Conservation (phyloP, 176 grass and related monocot genomes). For the Zoysia pacifica region DNA sequence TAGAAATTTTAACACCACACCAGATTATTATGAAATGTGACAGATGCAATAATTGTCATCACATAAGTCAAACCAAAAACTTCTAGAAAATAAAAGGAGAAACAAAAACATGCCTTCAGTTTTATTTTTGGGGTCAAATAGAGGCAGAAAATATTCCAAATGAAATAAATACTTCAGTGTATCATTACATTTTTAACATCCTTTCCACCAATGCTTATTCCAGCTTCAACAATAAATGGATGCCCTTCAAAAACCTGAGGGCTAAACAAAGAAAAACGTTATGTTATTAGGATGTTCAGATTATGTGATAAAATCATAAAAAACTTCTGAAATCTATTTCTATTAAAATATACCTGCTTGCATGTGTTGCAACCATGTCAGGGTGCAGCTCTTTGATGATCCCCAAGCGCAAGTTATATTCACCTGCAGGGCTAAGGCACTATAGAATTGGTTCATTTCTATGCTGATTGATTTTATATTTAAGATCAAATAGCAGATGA, state of each 20-base stretch:
- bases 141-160: neutral
- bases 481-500: slow-evolving; percentile 28
- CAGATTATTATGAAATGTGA: slow-evolving; percentile 4
- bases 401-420: slow-evolving; percentile 97
- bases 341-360: slow-evolving; percentile 70
- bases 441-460: slow-evolving; percentile 55
- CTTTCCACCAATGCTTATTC: slow-evolving; percentile 96
- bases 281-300: slow-evolving; percentile 21
- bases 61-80: neutral
- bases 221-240: slow-evolving; percentile 99
- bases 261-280: slow-evolving; percentile 45
- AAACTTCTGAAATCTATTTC: neutral
- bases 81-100: slow-evolving; percentile 9
- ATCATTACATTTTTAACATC: slow-evolving; percentile 84
- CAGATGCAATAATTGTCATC: neutral
- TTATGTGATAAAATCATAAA: slow-evolving; percentile 16
- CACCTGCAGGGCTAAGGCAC: slow-evolving; percentile 97
- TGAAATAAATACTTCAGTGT: slow-evolving; percentile 20
- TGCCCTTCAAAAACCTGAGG: slow-evolving; percentile 99
- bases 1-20: slow-evolving; percentile 16
- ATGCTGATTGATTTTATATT: slow-evolving; percentile 26
- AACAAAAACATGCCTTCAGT: neutral
- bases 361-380: slow-evolving; percentile 93
- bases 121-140: slow-evolving; percentile 12
- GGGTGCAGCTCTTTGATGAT: slow-evolving; percentile 98